Evolutionary conservation across 345 rosid species (phyloP).

Genomic region (Lenwebbia sp.): DNA sequence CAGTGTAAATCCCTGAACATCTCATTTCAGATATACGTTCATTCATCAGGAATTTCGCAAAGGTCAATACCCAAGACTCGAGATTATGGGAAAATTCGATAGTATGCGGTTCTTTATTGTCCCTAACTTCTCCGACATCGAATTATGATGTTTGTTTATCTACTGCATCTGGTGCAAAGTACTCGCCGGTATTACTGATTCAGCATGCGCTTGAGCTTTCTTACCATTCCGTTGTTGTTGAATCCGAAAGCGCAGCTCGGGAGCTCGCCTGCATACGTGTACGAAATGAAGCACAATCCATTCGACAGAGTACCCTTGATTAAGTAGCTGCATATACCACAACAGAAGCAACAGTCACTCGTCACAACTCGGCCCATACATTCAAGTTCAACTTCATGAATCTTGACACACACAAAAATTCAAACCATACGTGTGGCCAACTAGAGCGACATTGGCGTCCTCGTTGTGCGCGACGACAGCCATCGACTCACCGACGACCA

Average conservation of each 20-base stretch:
- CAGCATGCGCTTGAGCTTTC: background rate
- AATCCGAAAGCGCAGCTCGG: slow-evolving; percentile 62
- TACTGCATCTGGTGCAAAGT: background rate
- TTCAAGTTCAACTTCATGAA: background rate
- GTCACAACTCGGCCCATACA: background rate
- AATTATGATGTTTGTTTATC: background rate
- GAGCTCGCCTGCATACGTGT: slow-evolving; percentile 60
- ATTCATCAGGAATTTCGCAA: background rate
- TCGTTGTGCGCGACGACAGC: slow-evolving; percentile 56
- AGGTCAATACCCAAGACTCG: background rate
- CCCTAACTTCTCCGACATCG: background rate
- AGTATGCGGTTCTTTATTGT: background rate
- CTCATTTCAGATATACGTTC: background rate
- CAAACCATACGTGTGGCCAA: slow-evolving; percentile 40
- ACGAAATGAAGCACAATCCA: slow-evolving; percentile 26
- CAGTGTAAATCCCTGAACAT: slow-evolving; percentile 35
- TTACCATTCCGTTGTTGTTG: slow-evolving; percentile 43
- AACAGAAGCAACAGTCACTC: background rate
- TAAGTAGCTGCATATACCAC: slow-evolving; percentile 25
- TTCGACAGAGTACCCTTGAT: slow-evolving; percentile 27
- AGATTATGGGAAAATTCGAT: background rate
- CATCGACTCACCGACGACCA: slow-evolving; percentile 30
- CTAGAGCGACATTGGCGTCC: slow-evolving; percentile 41
- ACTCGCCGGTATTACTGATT: background rate
- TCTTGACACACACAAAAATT: background rate